A percentile compares a stretch with the other conserved stretches of the same genome.
phyloP scores from a whole-genome alignment of 2,329 filamentous ascomycete species.

The Xylaria sp. region DNA sequence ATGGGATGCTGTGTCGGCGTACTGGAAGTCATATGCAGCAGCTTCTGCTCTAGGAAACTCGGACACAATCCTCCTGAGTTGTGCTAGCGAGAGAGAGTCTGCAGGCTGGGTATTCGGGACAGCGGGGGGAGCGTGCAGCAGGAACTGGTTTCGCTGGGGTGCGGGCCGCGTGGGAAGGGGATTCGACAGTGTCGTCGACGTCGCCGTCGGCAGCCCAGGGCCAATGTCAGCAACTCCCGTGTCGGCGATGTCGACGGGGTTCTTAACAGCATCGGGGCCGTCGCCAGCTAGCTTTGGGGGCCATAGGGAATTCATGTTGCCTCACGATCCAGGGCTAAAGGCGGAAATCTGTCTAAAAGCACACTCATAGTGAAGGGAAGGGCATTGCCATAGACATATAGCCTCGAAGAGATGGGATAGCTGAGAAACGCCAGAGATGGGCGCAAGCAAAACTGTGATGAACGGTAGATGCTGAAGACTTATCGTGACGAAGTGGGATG shows the following conservation, averaged over 20 bases:
- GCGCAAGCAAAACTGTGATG: neutral
- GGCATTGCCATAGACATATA: conserved; percentile 19
- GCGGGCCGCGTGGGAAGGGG: conserved; percentile 43
- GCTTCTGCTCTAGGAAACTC: conserved; percentile 77
- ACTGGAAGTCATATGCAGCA: conserved; percentile 85
- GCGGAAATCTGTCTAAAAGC: conserved; percentile 35
- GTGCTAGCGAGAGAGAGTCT: conserved; percentile 79
- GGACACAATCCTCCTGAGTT: conserved; percentile 77
- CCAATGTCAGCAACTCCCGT: conserved; percentile 48
- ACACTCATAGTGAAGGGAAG: conserved; percentile 41
- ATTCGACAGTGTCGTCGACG: conserved; percentile 34
- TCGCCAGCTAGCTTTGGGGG: conserved; percentile 52
- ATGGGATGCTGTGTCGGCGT: conserved; percentile 76
- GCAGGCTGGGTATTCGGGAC: conserved; percentile 52
- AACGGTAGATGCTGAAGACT: neutral
- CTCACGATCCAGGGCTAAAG: conserved; percentile 40
- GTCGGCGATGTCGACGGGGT: conserved; percentile 47
- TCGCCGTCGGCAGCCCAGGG: conserved; percentile 33
- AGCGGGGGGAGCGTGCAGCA: conserved; percentile 45
- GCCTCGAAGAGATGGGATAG: neutral
- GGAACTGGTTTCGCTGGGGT: conserved; percentile 47
- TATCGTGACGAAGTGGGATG: conserved; percentile 7
- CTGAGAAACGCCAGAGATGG: neutral
- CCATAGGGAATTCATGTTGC: conserved; percentile 60
- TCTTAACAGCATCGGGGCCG: conserved; percentile 46